Conservation (phyloP, 495 filamentous ascomycete species). For the Tuber calosporum region DNA sequence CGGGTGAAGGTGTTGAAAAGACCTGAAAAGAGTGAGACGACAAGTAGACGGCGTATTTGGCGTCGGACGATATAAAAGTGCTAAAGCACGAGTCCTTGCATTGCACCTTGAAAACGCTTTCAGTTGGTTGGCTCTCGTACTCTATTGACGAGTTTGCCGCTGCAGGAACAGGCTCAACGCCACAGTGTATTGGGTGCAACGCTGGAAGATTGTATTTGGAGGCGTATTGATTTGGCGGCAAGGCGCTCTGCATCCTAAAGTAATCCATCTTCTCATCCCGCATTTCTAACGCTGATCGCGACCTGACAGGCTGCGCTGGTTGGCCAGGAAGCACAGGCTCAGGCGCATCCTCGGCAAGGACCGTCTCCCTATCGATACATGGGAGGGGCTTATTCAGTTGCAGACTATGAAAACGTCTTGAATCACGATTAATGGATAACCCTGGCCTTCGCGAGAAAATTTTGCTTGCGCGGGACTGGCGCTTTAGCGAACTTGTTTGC, state of each 20-base stretch:
- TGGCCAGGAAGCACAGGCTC: conserved; percentile 21
- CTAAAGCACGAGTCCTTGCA: conserved; percentile 39
- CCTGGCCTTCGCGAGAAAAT: conserved; percentile 21
- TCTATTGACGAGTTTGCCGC: conserved; percentile 20
- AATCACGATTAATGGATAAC: conserved; percentile 12
- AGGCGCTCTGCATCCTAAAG: conserved; percentile 22
- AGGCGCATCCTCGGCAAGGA: conserved; percentile 30
- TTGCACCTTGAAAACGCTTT: conserved; percentile 33
- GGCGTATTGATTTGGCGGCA: conserved; percentile 15
- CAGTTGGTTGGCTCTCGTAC: conserved; percentile 33
- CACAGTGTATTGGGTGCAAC: conserved; percentile 22
- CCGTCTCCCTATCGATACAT: conserved; percentile 22
- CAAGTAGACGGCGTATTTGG: conserved; percentile 35
- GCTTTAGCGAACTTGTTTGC: conserved; percentile 12
- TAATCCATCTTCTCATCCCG: conserved; percentile 24
- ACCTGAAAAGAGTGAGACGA: conserved; percentile 38
- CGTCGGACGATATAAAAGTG: conserved; percentile 32
- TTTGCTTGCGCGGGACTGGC: conserved; percentile 24
- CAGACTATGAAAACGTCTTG: conserved; percentile 21
- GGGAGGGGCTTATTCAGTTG: conserved; percentile 39
- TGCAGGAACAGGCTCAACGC: conserved; percentile 30
- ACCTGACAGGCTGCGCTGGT: conserved; percentile 29
- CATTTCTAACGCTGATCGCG: conserved; percentile 35
- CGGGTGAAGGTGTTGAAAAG: conserved; percentile 28
- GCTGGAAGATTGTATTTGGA: background rate